Conservation (phyloP, 2,329 filamentous ascomycete genomes). For the Ambrosiella xylebori region DNA sequence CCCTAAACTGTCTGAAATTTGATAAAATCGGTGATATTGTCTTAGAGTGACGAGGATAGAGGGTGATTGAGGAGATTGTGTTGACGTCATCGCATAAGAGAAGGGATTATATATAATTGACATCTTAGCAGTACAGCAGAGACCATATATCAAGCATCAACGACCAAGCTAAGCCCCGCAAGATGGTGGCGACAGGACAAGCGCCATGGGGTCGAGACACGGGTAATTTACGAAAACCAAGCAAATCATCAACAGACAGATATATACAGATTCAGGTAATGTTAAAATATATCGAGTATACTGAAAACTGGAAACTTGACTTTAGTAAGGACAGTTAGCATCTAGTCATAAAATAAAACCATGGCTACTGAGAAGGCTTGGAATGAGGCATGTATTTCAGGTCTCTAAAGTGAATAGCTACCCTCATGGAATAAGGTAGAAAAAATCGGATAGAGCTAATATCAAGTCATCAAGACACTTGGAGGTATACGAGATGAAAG, state of each 20-base stretch:
- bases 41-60: neutral
- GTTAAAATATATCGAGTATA: neutral
- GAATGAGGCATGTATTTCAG: neutral
- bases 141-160: too few relatives aligned
- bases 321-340: neutral
- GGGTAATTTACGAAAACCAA: neutral
- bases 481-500: neutral
- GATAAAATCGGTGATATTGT: neutral
- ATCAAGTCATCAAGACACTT: neutral
- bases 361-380: neutral
- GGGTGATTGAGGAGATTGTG: neutral
- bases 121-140: too few relatives aligned
- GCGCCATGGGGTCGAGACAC: neutral
- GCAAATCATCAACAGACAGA: neutral
- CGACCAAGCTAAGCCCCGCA: neutral
- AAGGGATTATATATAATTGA: neutral
- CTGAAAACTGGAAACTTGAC: neutral
- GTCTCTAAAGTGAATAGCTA: neutral
- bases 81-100: neutral
- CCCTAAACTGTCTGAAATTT: neutral
- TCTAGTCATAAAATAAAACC: neutral
- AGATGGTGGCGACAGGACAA: neutral
- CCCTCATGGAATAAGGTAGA: neutral
- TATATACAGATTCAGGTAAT: neutral
- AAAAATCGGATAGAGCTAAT: neutral